A percentile compares a stretch with the other conserved stretches of the same genome.
Evolutionary conservation across 345 rosid genomes (phyloP).

Genomic region (Linum tenue): DNA sequence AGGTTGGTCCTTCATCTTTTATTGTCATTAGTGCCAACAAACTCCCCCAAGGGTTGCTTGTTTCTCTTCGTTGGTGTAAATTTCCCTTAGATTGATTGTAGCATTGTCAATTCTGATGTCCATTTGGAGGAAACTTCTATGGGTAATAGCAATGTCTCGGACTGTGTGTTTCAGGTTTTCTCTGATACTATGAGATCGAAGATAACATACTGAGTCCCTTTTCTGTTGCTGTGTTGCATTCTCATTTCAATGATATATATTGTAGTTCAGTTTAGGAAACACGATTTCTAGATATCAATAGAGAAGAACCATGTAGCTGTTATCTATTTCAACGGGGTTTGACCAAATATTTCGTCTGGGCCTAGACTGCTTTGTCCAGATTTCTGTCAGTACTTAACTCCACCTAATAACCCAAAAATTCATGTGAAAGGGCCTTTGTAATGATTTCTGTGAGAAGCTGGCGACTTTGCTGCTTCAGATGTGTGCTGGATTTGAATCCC

Average conservation of each 20-base stretch:
- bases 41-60: background rate
- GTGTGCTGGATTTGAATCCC: background rate
- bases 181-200: background rate
- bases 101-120: background rate
- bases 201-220: no score
- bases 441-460: background rate
- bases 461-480: background rate
- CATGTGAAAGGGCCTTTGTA: no score
- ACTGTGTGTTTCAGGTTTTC: background rate
- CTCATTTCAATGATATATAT: background rate
- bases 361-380: background rate
- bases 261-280: background rate
- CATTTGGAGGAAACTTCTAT: background rate
- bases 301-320: background rate
- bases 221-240: background rate
- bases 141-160: background rate
- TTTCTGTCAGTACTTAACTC: background rate
- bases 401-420: no score
- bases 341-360: background rate
- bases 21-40: no score
- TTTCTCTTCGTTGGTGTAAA: background rate
- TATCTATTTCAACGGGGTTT: no score
- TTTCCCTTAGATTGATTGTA: background rate
- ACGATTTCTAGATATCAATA: background rate
- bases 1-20: constrained; percentile 40